Percentiles rank a stretch among this genome's conserved stretches.
Evolutionary conservation across 768 basidiomycete genomes (phyloP).

Genomic region (Butyriboletus loyo): DNA sequence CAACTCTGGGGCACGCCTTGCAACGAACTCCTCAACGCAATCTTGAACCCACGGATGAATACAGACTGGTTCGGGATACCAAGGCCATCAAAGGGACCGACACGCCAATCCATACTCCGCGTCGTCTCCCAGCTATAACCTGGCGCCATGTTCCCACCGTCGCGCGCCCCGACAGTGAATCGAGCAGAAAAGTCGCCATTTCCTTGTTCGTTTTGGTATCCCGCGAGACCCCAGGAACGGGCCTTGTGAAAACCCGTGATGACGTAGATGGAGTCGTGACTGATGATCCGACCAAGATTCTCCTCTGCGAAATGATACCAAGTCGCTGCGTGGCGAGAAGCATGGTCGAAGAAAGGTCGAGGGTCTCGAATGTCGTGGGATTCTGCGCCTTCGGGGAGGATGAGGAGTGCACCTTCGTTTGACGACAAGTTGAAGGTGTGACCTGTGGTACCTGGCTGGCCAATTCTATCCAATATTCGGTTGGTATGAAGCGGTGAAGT

Average conservation of each 20-base stretch:
- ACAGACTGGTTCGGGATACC: conserved; percentile 26
- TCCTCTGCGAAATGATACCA: conserved; percentile 34
- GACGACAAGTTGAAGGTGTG: conserved; percentile 18
- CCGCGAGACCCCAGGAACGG: conserved; percentile 31
- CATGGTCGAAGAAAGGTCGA: conserved; percentile 25
- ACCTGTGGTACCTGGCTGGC: neutral
- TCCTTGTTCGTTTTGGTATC: conserved; percentile 12
- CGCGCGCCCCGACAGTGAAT: conserved; percentile 12
- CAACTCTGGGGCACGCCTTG: conserved; percentile 20
- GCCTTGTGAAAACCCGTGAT: conserved; percentile 29
- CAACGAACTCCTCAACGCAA: conserved; percentile 16
- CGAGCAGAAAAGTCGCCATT: conserved; percentile 4
- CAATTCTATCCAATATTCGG: neutral
- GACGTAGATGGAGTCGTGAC: conserved; percentile 33
- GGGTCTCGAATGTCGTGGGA: conserved; percentile 26
- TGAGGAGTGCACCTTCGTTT: conserved; percentile 31
- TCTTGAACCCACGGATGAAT: conserved; percentile 32
- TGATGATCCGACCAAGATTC: conserved; percentile 25
- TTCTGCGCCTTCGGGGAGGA: conserved; percentile 34
- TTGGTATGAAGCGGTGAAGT: neutral
- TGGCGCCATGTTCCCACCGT: conserved; percentile 4
- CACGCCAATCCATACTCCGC: conserved; percentile 19
- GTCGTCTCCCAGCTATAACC: conserved; percentile 18
- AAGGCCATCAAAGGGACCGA: conserved; percentile 10
- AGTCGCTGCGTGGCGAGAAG: conserved; percentile 20